A percentile compares a stretch with the other conserved stretches of the same genome.
Evolutionary conservation across 2,329 filamentous ascomycete species (phyloP).

Genomic region (Biscogniauxia mediterranea): DNA sequence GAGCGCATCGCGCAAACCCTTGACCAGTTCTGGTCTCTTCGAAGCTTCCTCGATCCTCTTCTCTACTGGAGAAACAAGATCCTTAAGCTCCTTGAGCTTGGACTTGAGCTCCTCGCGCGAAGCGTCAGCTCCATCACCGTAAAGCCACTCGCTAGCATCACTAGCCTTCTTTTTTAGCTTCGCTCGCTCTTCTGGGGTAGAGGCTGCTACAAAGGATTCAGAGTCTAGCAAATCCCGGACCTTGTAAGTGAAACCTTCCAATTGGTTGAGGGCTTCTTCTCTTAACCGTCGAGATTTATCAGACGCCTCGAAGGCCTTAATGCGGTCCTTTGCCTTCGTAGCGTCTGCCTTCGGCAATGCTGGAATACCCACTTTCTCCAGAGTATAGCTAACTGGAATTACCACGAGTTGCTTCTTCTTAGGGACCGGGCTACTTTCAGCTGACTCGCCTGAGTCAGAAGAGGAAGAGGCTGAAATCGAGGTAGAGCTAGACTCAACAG

Average conservation of each 20-base stretch:
- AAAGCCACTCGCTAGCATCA: slow-evolving; percentile 83
- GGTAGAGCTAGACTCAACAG: slow-evolving; percentile 35
- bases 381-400: slow-evolving; percentile 50
- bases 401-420: slow-evolving; percentile 59
- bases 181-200: slow-evolving; percentile 66
- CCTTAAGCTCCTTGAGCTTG: slow-evolving; percentile 73
- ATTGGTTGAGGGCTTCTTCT: slow-evolving; percentile 85
- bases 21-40: slow-evolving; percentile 68
- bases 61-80: slow-evolving; percentile 74
- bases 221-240: slow-evolving; percentile 79
- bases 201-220: slow-evolving; percentile 68
- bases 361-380: slow-evolving; percentile 51
- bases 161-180: slow-evolving; percentile 67
- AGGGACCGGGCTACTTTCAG: slow-evolving; percentile 52
- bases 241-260: slow-evolving; percentile 93
- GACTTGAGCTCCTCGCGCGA: slow-evolving; percentile 70
- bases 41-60: slow-evolving; percentile 70
- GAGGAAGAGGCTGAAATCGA: slow-evolving; percentile 35
- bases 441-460: slow-evolving; percentile 46
- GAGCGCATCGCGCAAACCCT: slow-evolving; percentile 67
- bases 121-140: slow-evolving; percentile 78
- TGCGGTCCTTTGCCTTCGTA: slow-evolving; percentile 61
- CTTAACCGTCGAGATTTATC: slow-evolving; percentile 74
- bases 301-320: slow-evolving; percentile 82
- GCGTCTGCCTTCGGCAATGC: slow-evolving; percentile 49